These are phyloP conservation scores for Agaricales sp. DNA, from an alignment of 1,284 basidiomycete genomes.

Conservation along the genomic window DNA sequence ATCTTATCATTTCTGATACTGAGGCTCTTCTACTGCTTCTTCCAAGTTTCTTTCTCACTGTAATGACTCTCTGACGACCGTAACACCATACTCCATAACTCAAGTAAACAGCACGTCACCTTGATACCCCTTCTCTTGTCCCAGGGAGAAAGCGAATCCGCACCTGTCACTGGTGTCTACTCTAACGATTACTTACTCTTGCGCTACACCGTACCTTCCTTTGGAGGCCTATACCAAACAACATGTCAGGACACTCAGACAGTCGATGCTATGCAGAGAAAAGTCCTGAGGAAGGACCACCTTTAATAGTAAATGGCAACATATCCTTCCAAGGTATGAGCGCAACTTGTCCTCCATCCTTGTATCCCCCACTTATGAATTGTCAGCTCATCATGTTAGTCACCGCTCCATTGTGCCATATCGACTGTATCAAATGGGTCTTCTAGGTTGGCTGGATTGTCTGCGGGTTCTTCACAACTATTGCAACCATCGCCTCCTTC, in stretches of 20 bases:
- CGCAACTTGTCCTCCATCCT: not conserved
- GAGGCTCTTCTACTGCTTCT: too few relatives aligned
- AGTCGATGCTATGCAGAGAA: not conserved
- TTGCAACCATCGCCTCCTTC: conserved; percentile 45
- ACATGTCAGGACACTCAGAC: not conserved
- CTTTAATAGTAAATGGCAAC: not conserved
- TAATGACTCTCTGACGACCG: too few relatives aligned
- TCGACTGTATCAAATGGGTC: not conserved
- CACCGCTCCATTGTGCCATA: not conserved
- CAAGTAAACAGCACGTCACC: too few relatives aligned
- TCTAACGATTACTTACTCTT: not conserved
- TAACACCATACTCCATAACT: too few relatives aligned
- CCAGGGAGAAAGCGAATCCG: too few relatives aligned
- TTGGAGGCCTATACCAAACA: not conserved
- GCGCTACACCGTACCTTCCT: not conserved
- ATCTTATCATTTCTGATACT: too few relatives aligned
- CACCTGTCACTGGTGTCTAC: too few relatives aligned
- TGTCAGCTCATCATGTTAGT: not conserved
- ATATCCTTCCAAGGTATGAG: not conserved
- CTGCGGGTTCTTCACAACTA: conserved; percentile 46
- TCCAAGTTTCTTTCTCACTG: too few relatives aligned
- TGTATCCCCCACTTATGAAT: not conserved
- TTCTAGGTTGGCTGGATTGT: conserved; percentile 58
- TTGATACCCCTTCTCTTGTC: not conserved
- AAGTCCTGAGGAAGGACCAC: not conserved